Evolutionary conservation across 768 basidiomycete genomes (phyloP), one percentile per base, ranked within the genome.

Genomic region (Coprinopsis sp.): DNA sequence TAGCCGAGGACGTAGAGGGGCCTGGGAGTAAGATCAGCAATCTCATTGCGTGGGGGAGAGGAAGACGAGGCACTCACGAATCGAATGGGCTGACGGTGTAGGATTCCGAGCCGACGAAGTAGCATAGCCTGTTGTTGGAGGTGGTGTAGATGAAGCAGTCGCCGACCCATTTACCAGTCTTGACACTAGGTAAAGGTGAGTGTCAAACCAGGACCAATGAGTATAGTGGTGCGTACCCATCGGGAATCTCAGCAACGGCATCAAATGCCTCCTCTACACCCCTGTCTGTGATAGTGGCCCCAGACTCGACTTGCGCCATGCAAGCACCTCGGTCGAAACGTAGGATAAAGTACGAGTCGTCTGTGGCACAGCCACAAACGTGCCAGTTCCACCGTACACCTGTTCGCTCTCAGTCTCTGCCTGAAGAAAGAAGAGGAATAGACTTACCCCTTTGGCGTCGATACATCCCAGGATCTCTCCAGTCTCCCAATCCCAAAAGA

Each of bases 401-500:
- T 92, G 56, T 3, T 12, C 24, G 28, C 28, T 6, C 27, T 44
- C 37, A 39, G 25, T 5, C n/a, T 28, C 10, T 46, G 16, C 34
- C 14, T 21, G n/a, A 7, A 5, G 11, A n/a, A 27, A 10, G 44
- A 16, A 24, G 19, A 11, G 13, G 25, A 8, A 12, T 24, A 36
- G 2, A 64, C 87, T 48, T 52, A 96, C 96, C 58, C 84, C 85
- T 64, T 89, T 93, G 6, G 93, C 93, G 51, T 99, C 94, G 56
- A 99, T 87, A 54, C 96, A 69, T 47, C 96, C 71, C 4, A 98
- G 95, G 47, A 98, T 78, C 59, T 95, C 90, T 27, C 93, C 92
- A 1, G 82, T 83, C 65, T 98, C 95, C 96, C 96, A 98, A 61
- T 98, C 96, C 92, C 96, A 98, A 64, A 99, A 99, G 58, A 97